phyloP scores from a whole-genome alignment of 768 basidiomycete genomes.

The Guyanaporus albipodus region DNA sequence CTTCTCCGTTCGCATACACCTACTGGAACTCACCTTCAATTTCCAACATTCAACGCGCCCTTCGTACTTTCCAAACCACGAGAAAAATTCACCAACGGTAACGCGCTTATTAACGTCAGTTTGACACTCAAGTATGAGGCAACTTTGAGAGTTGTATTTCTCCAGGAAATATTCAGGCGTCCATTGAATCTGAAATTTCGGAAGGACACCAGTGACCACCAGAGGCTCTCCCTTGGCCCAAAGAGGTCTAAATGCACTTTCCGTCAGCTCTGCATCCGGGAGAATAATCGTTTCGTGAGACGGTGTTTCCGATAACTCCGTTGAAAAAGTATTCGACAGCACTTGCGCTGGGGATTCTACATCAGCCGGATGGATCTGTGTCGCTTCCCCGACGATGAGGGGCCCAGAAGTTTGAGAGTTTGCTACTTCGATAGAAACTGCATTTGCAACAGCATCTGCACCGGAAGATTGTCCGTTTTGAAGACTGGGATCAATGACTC shows the following conservation, averaged over 20 bases:
- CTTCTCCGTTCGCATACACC: neutral
- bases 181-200: slow-evolving; percentile 70
- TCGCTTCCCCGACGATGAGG: slow-evolving; percentile 10
- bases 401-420: neutral
- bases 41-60: slow-evolving; percentile 61
- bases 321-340: slow-evolving; percentile 1
- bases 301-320: slow-evolving; percentile 36
- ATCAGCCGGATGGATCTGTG: neutral
- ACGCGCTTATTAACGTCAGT: slow-evolving; percentile 57
- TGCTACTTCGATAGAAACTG: slow-evolving; percentile 8
- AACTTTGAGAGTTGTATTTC: slow-evolving; percentile 58
- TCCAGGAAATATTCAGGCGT: slow-evolving; percentile 76
- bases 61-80: slow-evolving; percentile 65
- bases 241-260: slow-evolving; percentile 56
- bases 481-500: slow-evolving; percentile 30
- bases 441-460: slow-evolving; percentile 5
- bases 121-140: slow-evolving; percentile 81
- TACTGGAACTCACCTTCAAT: slow-evolving; percentile 54
- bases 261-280: slow-evolving; percentile 46
- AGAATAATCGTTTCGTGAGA: slow-evolving; percentile 46
- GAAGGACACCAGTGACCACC: slow-evolving; percentile 63
- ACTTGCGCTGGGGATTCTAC: slow-evolving; percentile 5
- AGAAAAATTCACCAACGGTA: slow-evolving; percentile 78
- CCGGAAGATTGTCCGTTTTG: slow-evolving; percentile 13
- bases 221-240: slow-evolving; percentile 78